A percentile compares a stretch with the other conserved stretches of the same genome.
Conservation (phyloP, 257 asterid genomes). For the Eucommia ulmoides region DNA sequence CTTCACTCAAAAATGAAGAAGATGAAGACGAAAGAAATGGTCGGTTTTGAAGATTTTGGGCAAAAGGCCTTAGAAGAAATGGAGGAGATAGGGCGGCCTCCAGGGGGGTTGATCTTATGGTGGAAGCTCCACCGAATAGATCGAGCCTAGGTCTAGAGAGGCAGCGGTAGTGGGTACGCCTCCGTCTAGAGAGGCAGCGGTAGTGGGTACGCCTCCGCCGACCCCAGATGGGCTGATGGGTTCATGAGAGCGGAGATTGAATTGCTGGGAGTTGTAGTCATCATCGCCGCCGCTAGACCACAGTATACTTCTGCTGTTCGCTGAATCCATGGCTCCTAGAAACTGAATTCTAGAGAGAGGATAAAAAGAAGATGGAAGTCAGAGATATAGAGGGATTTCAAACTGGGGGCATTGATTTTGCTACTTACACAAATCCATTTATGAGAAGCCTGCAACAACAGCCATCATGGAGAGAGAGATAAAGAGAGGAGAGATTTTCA, state of each 20-base stretch:
- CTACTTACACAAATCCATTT: constrained; percentile 15
- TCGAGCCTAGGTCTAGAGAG: constrained; percentile 38
- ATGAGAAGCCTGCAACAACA: constrained; percentile 8
- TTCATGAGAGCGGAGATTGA: constrained; percentile 20
- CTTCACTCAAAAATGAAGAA: constrained; percentile 11
- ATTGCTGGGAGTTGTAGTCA: constrained; percentile 53
- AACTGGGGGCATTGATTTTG: constrained; percentile 17
- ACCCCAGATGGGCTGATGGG: constrained; percentile 10
- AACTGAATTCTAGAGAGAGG: constrained; percentile 12
- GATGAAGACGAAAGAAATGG: constrained; percentile 18
- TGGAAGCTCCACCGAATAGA: constrained; percentile 23
- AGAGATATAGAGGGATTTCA: constrained; percentile 26
- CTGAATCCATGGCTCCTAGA: constrained; percentile 40
- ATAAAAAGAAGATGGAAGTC: constrained; percentile 4
- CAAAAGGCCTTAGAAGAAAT: constrained; percentile 41
- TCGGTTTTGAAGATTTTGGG: constrained; percentile 33
- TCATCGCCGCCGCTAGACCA: constrained; percentile 70
- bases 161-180: constrained; percentile 75
- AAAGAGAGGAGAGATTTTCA: constrained; percentile 10
- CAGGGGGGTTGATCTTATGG: constrained; percentile 22
- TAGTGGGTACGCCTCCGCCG: constrained; percentile 9
- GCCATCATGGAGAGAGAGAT: constrained; percentile 4
- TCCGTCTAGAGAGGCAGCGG: constrained; percentile 41
- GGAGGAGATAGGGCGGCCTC: constrained; percentile 23
- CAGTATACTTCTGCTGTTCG: constrained; percentile 54